Evolutionary conservation across 371 early-diverging fungal species (phyloP).

Genomic region (Batrachochytrium dendrobatidis): DNA sequence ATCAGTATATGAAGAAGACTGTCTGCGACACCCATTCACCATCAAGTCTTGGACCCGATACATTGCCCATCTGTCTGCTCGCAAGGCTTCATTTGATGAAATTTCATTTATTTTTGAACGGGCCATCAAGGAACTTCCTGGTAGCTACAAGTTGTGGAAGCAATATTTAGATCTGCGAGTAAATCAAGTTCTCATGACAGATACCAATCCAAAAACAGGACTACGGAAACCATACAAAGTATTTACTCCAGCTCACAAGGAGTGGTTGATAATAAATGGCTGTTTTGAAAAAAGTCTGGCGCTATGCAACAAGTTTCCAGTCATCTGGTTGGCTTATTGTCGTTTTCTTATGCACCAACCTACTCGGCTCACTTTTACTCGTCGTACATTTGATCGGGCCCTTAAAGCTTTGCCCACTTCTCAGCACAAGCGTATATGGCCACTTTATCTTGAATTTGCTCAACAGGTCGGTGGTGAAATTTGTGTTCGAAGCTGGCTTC

Average conservation of each 20-base stretch:
- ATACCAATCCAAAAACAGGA: slow-evolving; percentile 15
- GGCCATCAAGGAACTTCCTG: slow-evolving; percentile 78
- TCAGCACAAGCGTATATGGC: slow-evolving; percentile 89
- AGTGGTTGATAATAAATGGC: slow-evolving; percentile 58
- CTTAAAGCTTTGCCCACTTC: slow-evolving; percentile 86
- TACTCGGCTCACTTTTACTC: slow-evolving; percentile 57
- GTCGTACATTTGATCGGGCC: slow-evolving; percentile 85
- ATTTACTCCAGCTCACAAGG: slow-evolving; percentile 24
- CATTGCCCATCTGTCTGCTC: slow-evolving; percentile 53
- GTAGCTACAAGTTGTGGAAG: slow-evolving; percentile 95
- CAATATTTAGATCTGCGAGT: slow-evolving; percentile 71
- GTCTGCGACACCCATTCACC: slow-evolving; percentile 73
- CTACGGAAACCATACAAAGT: slow-evolving; percentile 11
- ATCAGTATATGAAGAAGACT: slow-evolving; percentile 80
- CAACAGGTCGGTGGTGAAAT: slow-evolving; percentile 73
- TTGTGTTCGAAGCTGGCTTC: slow-evolving; percentile 65
- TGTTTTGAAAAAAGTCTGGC: slow-evolving; percentile 83
- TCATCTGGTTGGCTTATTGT: slow-evolving; percentile 63
- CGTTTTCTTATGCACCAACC: slow-evolving; percentile 62
- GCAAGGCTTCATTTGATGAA: slow-evolving; percentile 13
- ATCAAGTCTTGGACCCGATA: slow-evolving; percentile 85
- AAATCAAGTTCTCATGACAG: slow-evolving; percentile 31
- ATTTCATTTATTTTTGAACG: slow-evolving; percentile 73
- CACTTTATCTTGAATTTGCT: slow-evolving; percentile 74
- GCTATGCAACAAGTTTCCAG: slow-evolving; percentile 73